Conservation (phyloP, 495 filamentous ascomycete genomes). For the Annulohypoxylon bovei region DNA sequence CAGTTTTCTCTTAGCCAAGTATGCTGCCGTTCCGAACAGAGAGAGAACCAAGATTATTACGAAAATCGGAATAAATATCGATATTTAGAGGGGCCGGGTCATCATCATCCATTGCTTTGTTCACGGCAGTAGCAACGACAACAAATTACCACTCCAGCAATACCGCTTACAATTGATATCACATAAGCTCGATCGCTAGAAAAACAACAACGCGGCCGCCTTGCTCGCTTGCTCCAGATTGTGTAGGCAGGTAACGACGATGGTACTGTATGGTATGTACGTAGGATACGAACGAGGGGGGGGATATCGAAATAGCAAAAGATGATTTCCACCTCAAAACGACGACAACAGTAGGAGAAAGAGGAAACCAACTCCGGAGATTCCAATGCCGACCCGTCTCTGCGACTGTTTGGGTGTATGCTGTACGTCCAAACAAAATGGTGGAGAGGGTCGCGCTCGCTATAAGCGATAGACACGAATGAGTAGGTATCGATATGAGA, state of each 20-base stretch:
- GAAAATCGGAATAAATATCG: conserved; percentile 33
- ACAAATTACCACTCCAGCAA: conserved; percentile 39
- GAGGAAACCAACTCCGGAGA: conserved; percentile 42
- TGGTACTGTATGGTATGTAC: conserved; percentile 45
- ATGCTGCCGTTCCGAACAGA: background rate
- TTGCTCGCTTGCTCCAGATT: conserved; percentile 35
- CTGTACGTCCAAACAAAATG: conserved; percentile 37
- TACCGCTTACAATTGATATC: conserved; percentile 33
- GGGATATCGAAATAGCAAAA: conserved; percentile 41
- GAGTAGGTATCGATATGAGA: conserved; percentile 37
- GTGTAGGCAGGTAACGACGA: conserved; percentile 38
- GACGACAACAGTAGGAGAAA: conserved; percentile 37
- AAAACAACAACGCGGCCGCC: conserved; percentile 39
- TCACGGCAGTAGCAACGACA: conserved; percentile 19
- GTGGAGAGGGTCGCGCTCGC: conserved; percentile 36
- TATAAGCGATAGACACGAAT: conserved; percentile 43
- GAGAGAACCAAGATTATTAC: conserved; percentile 21
- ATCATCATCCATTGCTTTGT: conserved; percentile 15
- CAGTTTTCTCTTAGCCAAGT: conserved; percentile 23
- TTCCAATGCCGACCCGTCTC: conserved; percentile 44
- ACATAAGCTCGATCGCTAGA: conserved; percentile 33
- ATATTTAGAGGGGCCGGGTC: conserved; percentile 24
- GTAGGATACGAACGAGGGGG: conserved; percentile 44
- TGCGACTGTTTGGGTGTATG: conserved; percentile 29
- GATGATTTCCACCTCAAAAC: conserved; percentile 36